Conservation (phyloP, 352 stramenopile genomes). For the Phytophthora pinifolia region DNA sequence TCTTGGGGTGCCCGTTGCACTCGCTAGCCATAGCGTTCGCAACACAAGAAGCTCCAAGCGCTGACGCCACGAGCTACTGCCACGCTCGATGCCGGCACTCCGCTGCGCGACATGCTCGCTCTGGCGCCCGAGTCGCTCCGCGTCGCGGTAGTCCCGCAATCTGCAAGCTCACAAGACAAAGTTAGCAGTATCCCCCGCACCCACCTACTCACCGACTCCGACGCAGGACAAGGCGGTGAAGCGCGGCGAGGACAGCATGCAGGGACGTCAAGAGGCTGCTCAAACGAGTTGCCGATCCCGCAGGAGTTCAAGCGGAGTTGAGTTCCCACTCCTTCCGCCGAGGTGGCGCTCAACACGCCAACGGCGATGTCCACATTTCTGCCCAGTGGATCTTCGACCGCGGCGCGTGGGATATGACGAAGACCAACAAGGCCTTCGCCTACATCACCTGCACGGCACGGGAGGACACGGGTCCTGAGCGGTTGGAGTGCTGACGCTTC, state of each 20-base stretch:
- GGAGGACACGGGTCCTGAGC: constrained; percentile 16
- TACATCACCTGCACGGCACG: too few relatives aligned
- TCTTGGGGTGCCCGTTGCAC: constrained; percentile 20
- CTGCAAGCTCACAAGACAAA: too few relatives aligned
- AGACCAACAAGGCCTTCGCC: constrained; percentile 33
- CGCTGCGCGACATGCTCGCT: too few relatives aligned
- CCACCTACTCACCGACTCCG: too few relatives aligned
- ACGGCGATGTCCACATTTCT: not conserved
- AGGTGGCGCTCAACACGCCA: constrained; percentile 31
- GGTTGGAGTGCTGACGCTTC: constrained; percentile 13
- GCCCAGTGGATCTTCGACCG: constrained; percentile 6
- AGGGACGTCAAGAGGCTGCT: constrained; percentile 27
- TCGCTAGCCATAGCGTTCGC: constrained; percentile 17
- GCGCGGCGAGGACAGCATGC: constrained; percentile 10
- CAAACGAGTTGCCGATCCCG: constrained; percentile 5
- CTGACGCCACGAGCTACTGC: too few relatives aligned
- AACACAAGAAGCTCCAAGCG: constrained; percentile 20
- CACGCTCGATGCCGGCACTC: too few relatives aligned
- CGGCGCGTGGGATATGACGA: constrained; percentile 29
- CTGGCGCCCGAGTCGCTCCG: too few relatives aligned
- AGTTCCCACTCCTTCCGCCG: constrained; percentile 31
- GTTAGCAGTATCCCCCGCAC: too few relatives aligned
- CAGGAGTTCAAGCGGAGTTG: constrained; percentile 13
- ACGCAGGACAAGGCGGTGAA: too few relatives aligned
- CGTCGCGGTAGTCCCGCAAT: too few relatives aligned